Conservation (phyloP, 1,139 yeast genomes). For the Hyphopichia fennica region DNA sequence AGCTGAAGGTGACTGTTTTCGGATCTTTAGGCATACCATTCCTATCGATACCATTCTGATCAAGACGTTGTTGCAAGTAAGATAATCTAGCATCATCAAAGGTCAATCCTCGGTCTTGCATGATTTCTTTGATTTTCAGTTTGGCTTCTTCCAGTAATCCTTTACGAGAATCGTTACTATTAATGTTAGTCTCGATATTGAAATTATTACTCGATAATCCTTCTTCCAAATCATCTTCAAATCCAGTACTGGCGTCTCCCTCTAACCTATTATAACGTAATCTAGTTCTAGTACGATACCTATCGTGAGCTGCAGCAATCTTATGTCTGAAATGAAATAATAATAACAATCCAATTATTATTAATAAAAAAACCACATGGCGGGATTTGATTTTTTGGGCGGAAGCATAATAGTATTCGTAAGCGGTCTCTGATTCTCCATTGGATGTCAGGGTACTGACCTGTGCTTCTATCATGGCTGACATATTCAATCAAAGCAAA, state of each 20-base stretch:
- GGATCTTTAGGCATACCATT: constrained; percentile 44
- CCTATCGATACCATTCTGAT: constrained; percentile 51
- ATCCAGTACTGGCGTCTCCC: constrained; percentile 26
- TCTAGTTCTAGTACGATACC: constrained; percentile 25
- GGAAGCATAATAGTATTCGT: background rate
- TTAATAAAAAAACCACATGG: constrained; percentile 11
- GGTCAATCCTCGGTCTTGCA: constrained; percentile 47
- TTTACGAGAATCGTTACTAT: constrained; percentile 49
- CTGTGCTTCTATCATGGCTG: background rate
- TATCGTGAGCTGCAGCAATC: constrained; percentile 23
- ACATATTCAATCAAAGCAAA: background rate
- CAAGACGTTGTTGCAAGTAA: constrained; percentile 48
- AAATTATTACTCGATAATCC: constrained; percentile 67
- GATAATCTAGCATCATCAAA: constrained; percentile 73
- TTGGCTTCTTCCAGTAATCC: constrained; percentile 64
- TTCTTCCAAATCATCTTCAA: constrained; percentile 59
- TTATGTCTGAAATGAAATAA: constrained; percentile 25
- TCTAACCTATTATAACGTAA: constrained; percentile 16
- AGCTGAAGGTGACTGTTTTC: constrained; percentile 34
- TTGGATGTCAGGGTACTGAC: background rate
- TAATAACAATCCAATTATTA: constrained; percentile 12
- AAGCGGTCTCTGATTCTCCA: background rate
- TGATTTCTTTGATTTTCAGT: constrained; percentile 49
- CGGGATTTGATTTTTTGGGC: constrained; percentile 5
- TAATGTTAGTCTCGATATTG: constrained; percentile 49